Evolutionary conservation across 2,329 filamentous ascomycete species (phyloP).

Genomic region (Fulvia fulva): DNA sequence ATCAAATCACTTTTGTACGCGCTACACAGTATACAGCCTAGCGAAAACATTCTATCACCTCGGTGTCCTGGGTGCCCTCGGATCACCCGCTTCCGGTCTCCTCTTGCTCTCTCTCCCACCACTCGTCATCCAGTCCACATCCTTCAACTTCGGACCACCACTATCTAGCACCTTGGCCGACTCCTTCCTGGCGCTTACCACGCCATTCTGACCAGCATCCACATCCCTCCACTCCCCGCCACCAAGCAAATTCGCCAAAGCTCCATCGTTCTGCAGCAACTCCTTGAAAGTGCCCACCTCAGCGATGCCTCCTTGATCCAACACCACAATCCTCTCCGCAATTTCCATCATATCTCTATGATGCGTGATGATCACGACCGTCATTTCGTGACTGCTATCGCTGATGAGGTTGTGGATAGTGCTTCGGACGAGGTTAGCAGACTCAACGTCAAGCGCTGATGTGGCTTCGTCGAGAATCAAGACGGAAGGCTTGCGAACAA

Average conservation of each 20-base stretch:
- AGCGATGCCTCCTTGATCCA: conserved; percentile 63
- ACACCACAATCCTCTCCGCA: conserved; percentile 67
- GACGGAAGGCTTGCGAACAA: conserved; percentile 66
- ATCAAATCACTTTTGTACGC: not conserved
- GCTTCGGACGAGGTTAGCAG: conserved; percentile 59
- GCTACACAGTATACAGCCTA: not conserved
- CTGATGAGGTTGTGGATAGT: conserved; percentile 56
- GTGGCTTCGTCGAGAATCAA: conserved; percentile 86
- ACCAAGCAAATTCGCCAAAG: conserved; percentile 36
- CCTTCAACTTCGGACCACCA: conserved; percentile 4
- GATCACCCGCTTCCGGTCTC: not conserved
- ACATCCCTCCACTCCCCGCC: conserved; percentile 33
- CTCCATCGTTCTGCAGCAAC: conserved; percentile 44
- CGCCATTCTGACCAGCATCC: conserved; percentile 5
- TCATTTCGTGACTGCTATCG: conserved; percentile 43
- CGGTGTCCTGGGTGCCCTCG: not conserved
- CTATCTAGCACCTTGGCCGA: too few relatives aligned
- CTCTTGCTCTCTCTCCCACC: not conserved
- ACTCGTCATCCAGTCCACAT: conserved; percentile 3
- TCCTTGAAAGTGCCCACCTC: conserved; percentile 65
- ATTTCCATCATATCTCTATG: conserved; percentile 80
- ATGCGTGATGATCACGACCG: conserved; percentile 80
- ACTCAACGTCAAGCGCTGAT: conserved; percentile 69
- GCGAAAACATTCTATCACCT: not conserved
- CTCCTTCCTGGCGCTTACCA: not conserved